Conservation (phyloP, 768 basidiomycete species). For the Lactarius psammicola region DNA sequence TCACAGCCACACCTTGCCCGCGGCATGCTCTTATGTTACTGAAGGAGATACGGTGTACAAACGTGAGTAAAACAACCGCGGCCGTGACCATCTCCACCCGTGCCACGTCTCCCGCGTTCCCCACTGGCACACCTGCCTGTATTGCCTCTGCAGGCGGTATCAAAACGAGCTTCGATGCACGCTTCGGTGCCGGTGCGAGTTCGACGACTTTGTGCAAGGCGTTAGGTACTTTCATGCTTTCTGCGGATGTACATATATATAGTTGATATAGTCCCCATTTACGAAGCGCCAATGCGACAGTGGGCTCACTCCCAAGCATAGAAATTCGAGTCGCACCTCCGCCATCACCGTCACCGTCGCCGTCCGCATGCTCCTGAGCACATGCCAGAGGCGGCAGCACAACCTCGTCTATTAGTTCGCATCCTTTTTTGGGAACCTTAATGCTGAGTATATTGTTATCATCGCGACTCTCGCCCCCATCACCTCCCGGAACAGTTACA, state of each 20-base stretch:
- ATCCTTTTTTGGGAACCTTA: conserved; percentile 6
- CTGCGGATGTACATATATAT: background rate
- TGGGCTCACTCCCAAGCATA: background rate
- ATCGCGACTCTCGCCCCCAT: background rate
- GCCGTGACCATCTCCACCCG: conserved; percentile 17
- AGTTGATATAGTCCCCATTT: background rate
- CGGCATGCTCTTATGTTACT: too few relatives aligned
- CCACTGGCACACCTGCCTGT: conserved; percentile 12
- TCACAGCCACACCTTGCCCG: too few relatives aligned
- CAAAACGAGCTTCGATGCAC: background rate
- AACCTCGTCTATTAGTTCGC: conserved; percentile 11
- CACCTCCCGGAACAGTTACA: conserved; percentile 6
- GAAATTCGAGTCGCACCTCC: background rate
- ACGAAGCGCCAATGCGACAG: background rate
- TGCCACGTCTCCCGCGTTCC: conserved; percentile 9
- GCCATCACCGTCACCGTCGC: background rate
- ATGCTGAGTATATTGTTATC: background rate
- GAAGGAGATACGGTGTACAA: background rate
- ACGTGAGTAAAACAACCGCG: background rate
- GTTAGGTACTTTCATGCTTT: background rate
- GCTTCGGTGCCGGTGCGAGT: conserved; percentile 3
- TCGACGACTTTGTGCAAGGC: conserved; percentile 4
- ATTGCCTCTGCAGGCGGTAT: conserved; percentile 1
- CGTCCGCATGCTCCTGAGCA: background rate
- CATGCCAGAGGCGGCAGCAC: conserved; percentile 9